Evolutionary conservation across 2,329 filamentous ascomycete species (phyloP).

Genomic region (Paecilomyces sp.): DNA sequence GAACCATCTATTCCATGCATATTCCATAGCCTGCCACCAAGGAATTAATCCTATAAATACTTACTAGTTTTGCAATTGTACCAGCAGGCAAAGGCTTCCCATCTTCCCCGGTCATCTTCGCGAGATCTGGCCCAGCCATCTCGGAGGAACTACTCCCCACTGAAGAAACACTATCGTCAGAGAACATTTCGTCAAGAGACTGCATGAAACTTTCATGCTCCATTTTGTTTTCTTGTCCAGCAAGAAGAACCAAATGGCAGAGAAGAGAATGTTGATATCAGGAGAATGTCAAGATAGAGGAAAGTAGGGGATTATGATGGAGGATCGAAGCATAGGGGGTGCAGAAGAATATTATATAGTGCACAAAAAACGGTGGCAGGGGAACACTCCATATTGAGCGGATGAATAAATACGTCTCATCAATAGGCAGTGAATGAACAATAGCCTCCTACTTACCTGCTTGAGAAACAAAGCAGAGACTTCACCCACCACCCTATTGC

Average conservation of each 20-base stretch:
- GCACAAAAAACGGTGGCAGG: not conserved
- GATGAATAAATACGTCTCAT: not conserved
- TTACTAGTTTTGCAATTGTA: slow-evolving; percentile 35
- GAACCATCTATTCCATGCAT: slow-evolving; percentile 1
- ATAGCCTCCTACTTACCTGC: not conserved
- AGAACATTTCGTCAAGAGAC: not conserved
- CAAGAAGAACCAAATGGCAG: not conserved
- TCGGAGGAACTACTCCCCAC: slow-evolving; percentile 3
- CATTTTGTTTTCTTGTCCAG: not conserved
- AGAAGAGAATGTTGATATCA: not conserved
- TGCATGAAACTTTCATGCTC: not conserved
- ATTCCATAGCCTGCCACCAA: not conserved
- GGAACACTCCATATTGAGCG: not conserved
- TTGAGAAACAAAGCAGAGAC: not conserved
- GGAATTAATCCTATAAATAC: slow-evolving; percentile 6
- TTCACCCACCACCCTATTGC: not conserved
- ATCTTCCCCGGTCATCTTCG: slow-evolving; percentile 22
- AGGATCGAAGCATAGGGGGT: not conserved
- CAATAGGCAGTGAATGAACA: not conserved
- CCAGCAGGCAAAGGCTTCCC: slow-evolving; percentile 24
- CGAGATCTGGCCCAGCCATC: slow-evolving; percentile 15
- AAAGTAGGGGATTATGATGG: not conserved
- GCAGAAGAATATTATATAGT: not conserved
- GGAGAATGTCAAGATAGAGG: not conserved
- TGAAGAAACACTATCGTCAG: slow-evolving; percentile 1